Evolutionary conservation across 345 rosid genomes (phyloP), one percentile per base, ranked within the genome.

Genomic region (Corchorus olitorius): DNA sequence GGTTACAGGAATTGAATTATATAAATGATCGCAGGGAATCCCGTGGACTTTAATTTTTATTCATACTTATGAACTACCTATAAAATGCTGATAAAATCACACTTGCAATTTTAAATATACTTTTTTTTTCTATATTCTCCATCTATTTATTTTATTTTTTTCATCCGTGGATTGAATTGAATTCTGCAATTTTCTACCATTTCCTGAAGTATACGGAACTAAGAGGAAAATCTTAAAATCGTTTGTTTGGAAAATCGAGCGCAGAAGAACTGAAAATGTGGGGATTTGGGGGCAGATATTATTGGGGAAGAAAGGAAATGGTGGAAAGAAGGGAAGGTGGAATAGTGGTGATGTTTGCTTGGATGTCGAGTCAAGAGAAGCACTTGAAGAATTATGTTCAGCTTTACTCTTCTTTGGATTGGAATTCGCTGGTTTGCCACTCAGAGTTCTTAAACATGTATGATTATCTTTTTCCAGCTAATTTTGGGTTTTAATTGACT

Each of bases 401-500:
- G 82, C 93, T 95, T 43, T 93, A 90, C 69, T 81, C 89, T 35
- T 93, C 97, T 54, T 77, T 89, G 78, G 87, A 85, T 1, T 93
- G 93, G 92, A 83, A 84, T 85, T 93, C 97, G 6, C 87, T 92
- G 43, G 88, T 93, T 77, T 95, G 97, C 65, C 99, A 95, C 80
- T 89, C 98, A 55, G 92, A 90, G 70, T 87, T 92, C 61, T 90
- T 93, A 86, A 93, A 92, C 81, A 81, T 86, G 99, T 93, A 80
- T 72, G 90, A 37, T 55, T 10, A 1, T 43, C 45, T 53, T 72
- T 43, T 70, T 35, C 76, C 33, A 2, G 49, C 54, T 45, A 8
- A 19, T 59, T 55, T 46, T 12, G 7, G 48, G 35, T 39, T 49
- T 22, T 43, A 60, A 35, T 59, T 67, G 75, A 11, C 37, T 15